Evolutionary conservation across 805 yeast species (phyloP).

Genomic region (Starmera pachycereana): DNA sequence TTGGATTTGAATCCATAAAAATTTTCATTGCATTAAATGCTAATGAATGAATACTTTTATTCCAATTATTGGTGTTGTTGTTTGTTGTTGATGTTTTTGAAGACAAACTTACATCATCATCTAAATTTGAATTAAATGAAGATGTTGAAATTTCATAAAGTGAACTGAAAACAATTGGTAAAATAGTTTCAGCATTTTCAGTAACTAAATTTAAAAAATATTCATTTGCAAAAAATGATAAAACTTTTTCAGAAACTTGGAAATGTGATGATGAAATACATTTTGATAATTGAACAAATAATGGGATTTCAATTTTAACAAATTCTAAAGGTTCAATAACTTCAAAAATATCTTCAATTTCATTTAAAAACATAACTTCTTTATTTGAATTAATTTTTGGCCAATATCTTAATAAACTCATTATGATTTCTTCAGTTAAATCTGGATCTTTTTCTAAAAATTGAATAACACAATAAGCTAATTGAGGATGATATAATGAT

Average conservation of each 20-base stretch:
- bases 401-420: slow-evolving; percentile 92
- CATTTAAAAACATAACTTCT: slow-evolving; percentile 92
- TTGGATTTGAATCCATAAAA: slow-evolving; percentile 85
- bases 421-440: slow-evolving; percentile 90
- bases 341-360: slow-evolving; percentile 93
- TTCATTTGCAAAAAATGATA: slow-evolving; percentile 91
- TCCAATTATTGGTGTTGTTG: slow-evolving; percentile 57
- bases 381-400: slow-evolving; percentile 93
- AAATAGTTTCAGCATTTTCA: slow-evolving; percentile 83
- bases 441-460: slow-evolving; percentile 90
- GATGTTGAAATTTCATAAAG: slow-evolving; percentile 64
- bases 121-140: slow-evolving; percentile 10
- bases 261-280: slow-evolving; percentile 94
- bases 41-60: slow-evolving; percentile 82
- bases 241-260: slow-evolving; percentile 93
- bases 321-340: slow-evolving; percentile 92
- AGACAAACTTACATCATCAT: slow-evolving; percentile 15
- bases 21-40: slow-evolving; percentile 86
- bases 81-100: slow-evolving; percentile 17
- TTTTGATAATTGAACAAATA: slow-evolving; percentile 87
- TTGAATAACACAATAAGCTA: slow-evolving; percentile 95
- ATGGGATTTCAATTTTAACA: slow-evolving; percentile 81
- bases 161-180: slow-evolving; percentile 87
- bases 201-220: slow-evolving; percentile 83
- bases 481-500: slow-evolving; percentile 89